Conservation (phyloP, 306 rosid genomes). For the Malus fusca region DNA sequence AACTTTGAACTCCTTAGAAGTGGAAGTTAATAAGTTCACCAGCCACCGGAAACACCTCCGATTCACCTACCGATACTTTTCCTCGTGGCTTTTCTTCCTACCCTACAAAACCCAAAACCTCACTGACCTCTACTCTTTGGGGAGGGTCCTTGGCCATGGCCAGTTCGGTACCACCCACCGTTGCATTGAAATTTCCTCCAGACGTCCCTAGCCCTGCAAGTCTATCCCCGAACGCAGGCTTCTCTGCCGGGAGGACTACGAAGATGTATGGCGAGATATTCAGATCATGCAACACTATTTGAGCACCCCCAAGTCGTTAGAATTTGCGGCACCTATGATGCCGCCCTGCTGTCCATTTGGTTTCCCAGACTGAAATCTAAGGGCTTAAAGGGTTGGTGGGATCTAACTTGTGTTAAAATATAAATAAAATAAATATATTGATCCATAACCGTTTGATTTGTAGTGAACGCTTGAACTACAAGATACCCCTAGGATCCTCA, state of each 20-base stretch:
- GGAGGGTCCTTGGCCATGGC: constrained; percentile 33
- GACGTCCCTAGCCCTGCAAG: constrained; percentile 25
- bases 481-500: too few relatives aligned
- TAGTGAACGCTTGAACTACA: too few relatives aligned
- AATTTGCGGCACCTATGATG: constrained; percentile 31
- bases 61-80: too few relatives aligned
- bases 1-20: too few relatives aligned
- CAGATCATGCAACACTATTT: constrained; percentile 46
- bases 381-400: too few relatives aligned
- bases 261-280: constrained; percentile 38
- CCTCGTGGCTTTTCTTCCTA: background rate
- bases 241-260: constrained; percentile 31
- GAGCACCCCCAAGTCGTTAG: constrained; percentile 33
- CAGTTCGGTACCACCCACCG: constrained; percentile 40
- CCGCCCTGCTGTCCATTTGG: constrained; percentile 22
- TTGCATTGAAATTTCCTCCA: constrained; percentile 22
- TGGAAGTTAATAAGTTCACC: too few relatives aligned
- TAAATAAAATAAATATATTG: too few relatives aligned
- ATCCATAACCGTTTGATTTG: too few relatives aligned
- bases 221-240: constrained; percentile 42
- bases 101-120: constrained; percentile 34
- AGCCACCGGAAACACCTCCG: too few relatives aligned
- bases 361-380: background rate
- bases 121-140: constrained; percentile 16
- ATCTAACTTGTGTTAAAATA: too few relatives aligned